These are phyloP conservation scores for Abelmoschus esculentus DNA, from an alignment of 345 rosid genomes.

Conservation along the genomic window DNA sequence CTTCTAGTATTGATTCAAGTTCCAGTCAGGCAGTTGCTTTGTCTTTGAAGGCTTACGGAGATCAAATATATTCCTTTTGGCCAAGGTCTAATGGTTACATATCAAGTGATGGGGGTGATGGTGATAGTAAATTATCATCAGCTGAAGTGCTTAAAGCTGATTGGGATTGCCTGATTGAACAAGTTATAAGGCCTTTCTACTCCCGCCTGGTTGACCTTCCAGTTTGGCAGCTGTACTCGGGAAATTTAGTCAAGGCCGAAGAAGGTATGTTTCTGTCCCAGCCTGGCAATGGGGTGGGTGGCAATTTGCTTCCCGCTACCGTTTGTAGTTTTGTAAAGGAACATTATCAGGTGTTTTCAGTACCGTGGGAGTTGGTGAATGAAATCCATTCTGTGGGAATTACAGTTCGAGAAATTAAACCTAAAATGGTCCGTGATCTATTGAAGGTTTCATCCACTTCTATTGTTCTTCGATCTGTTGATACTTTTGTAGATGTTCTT, in stretches of 20 bases:
- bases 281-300: slow-evolving; percentile 74
- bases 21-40: slow-evolving; percentile 35
- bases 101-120: slow-evolving; percentile 25
- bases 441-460: slow-evolving; percentile 54
- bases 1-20: slow-evolving; percentile 50
- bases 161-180: slow-evolving; percentile 76
- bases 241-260: slow-evolving; percentile 78
- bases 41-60: slow-evolving; percentile 63
- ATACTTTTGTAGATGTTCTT: slow-evolving; percentile 78
- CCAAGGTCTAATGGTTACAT: slow-evolving; percentile 49
- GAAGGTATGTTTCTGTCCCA: slow-evolving; percentile 97
- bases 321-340: slow-evolving; percentile 94
- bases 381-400: slow-evolving; percentile 78
- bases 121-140: slow-evolving; percentile 22
- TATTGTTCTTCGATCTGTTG: slow-evolving; percentile 71
- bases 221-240: slow-evolving; percentile 87
- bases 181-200: slow-evolving; percentile 78
- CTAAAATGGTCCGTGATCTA: slow-evolving; percentile 92
- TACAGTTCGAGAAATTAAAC: slow-evolving; percentile 69
- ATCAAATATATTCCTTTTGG: slow-evolving; percentile 79
- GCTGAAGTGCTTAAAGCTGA: slow-evolving; percentile 40
- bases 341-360: slow-evolving; percentile 85
- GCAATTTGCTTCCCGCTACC: slow-evolving; percentile 76
- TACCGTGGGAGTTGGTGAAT: slow-evolving; percentile 84
- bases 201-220: slow-evolving; percentile 78